phyloP scores from a whole-genome alignment of 225 moss, liverwort and hornwort species.

The Rhytidiadelphus loreus region DNA sequence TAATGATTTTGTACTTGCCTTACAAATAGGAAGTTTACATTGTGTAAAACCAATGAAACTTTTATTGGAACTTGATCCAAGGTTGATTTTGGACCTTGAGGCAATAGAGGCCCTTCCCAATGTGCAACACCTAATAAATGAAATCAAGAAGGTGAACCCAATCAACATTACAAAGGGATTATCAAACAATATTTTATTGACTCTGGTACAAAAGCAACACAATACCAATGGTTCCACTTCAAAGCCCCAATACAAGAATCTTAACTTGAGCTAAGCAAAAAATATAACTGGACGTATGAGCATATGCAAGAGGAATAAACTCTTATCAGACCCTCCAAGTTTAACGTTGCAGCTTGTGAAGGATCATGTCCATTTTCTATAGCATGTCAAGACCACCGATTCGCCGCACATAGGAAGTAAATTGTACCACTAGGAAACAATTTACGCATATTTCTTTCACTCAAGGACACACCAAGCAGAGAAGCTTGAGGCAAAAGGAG shows the following conservation, averaged over 20 bases:
- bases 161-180: not conserved
- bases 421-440: not conserved
- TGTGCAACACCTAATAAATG: not conserved
- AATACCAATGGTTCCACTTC: not conserved
- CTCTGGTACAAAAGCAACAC: not conserved
- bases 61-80: too few relatives aligned
- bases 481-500: not conserved
- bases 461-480: not conserved
- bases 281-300: too few relatives aligned
- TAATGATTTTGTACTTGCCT: not conserved
- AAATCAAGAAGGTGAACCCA: not conserved
- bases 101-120: not conserved
- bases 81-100: not conserved
- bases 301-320: not conserved
- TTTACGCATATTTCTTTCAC: not conserved
- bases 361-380: not conserved
- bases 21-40: not conserved
- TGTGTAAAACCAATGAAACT: accelerated
- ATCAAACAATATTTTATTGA: not conserved
- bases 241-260: not conserved
- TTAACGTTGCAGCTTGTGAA: not conserved
- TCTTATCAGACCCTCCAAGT: not conserved
- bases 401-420: accelerated
- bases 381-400: not conserved
- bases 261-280: too few relatives aligned